These are phyloP conservation scores for Leccinum boreale DNA, from an alignment of 768 basidiomycete species.

Conservation along the genomic window DNA sequence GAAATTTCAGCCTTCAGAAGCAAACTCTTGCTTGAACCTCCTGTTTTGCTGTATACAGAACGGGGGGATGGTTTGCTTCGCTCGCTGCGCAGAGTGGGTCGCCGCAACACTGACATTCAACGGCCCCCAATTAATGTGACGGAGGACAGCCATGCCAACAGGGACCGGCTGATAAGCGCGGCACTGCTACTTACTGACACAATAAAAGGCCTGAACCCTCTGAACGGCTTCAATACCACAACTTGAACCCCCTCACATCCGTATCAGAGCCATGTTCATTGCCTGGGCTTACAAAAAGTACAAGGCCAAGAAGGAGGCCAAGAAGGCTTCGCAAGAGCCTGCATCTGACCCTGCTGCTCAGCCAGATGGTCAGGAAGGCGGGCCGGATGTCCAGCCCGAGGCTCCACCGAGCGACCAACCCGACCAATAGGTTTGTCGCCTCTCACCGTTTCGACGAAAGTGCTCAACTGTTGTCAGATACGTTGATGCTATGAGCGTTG, in stretches of 20 bases:
- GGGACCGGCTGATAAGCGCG: not conserved
- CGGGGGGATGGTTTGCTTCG: not conserved
- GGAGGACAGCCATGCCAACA: not conserved
- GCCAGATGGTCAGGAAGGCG: not conserved
- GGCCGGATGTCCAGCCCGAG: not conserved
- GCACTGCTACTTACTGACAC: not conserved
- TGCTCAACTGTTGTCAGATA: not conserved
- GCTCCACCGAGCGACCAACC: not conserved
- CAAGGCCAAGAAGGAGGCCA: constrained; percentile 21
- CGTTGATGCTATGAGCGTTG: not conserved
- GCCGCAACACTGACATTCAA: not conserved
- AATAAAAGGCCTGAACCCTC: constrained; percentile 9
- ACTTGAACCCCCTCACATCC: not conserved
- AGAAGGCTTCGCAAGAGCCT: not conserved
- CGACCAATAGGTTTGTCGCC: constrained; percentile 11
- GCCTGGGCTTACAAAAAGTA: constrained; percentile 23
- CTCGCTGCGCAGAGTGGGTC: not conserved
- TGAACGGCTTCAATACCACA: not conserved
- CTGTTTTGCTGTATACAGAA: not conserved
- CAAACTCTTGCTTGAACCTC: not conserved
- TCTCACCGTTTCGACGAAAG: not conserved
- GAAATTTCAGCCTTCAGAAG: not conserved
- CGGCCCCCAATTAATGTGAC: not conserved
- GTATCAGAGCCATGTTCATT: constrained; percentile 11
- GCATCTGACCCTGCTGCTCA: not conserved